Evolutionary conservation across 208 protist species (phyloP).

Genomic region (Naegleria fowleri): DNA sequence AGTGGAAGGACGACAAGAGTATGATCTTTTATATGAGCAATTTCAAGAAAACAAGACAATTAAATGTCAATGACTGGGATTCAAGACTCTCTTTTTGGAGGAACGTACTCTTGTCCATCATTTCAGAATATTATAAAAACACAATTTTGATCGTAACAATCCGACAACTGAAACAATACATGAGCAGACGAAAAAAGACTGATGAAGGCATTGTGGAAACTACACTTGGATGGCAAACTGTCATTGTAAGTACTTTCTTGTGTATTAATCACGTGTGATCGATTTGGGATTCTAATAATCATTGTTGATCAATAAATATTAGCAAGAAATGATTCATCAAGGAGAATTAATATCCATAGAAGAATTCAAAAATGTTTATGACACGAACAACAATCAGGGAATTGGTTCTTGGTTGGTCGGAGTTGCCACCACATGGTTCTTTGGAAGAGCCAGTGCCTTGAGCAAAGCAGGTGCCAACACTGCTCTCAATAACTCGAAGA

Average conservation of each 20-base stretch:
- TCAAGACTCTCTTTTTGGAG: not conserved
- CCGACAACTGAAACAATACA: not conserved
- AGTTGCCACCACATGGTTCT: not conserved
- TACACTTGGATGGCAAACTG: slow-evolving; percentile 2
- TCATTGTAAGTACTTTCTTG: not conserved
- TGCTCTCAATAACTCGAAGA: not conserved
- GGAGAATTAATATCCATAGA: not conserved
- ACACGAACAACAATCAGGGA: not conserved
- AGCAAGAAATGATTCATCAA: slow-evolving; percentile 1
- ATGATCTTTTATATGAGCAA: not conserved
- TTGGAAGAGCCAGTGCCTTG: not conserved
- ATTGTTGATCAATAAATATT: not conserved
- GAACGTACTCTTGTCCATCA: not conserved
- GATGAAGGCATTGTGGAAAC: not conserved
- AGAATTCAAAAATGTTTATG: slow-evolving; percentile 7
- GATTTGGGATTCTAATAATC: no score
- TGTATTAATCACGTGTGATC: no score
- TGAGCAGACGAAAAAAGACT: not conserved
- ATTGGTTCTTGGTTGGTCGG: not conserved
- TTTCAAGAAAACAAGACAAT: not conserved
- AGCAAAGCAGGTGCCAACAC: not conserved
- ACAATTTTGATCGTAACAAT: not conserved
- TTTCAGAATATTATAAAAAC: not conserved
- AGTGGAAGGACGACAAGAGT: not conserved
- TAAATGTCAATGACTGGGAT: not conserved